Percentiles rank a stretch among this genome's conserved stretches.
phyloP scores from a whole-genome alignment of 306 rosid genomes.

The Fragaria ananassa region DNA sequence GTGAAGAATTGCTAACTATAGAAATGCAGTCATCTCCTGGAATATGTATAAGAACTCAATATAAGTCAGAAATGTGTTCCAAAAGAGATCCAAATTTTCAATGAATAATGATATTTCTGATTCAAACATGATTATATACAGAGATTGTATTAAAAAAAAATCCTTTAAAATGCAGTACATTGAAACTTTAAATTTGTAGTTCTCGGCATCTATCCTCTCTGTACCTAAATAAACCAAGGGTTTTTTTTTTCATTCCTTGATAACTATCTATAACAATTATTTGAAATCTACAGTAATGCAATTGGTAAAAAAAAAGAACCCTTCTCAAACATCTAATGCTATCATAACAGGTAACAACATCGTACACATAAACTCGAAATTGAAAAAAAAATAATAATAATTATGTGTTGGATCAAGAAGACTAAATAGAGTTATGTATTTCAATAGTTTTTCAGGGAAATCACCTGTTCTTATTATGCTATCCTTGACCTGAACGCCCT shows the following conservation, averaged over 20 bases:
- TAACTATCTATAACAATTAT: background rate
- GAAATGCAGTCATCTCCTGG: slow-evolving; percentile 96
- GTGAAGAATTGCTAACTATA: slow-evolving; percentile 74
- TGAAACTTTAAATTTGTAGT: background rate
- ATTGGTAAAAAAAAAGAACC: background rate
- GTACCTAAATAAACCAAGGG: background rate
- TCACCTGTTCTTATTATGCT: slow-evolving; percentile 66
- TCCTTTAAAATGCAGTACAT: background rate
- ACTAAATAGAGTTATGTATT: background rate
- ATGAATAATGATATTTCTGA: background rate
- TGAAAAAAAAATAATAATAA: no score
- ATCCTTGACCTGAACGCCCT: slow-evolving; percentile 47
- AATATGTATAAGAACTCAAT: slow-evolving; percentile 14
- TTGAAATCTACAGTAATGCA: background rate
- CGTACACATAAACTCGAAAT: no score
- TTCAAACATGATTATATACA: background rate
- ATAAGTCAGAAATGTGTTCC: background rate
- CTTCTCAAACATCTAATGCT: background rate
- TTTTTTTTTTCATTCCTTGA: no score
- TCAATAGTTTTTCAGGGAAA: slow-evolving; percentile 4
- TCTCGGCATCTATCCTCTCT: background rate
- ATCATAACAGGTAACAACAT: no score
- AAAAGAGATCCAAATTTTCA: background rate
- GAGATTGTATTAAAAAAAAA: background rate
- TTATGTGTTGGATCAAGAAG: background rate